These are phyloP conservation scores for Babesia ovis DNA, from an alignment of 169 alveolate species.

Conservation along the genomic window DNA sequence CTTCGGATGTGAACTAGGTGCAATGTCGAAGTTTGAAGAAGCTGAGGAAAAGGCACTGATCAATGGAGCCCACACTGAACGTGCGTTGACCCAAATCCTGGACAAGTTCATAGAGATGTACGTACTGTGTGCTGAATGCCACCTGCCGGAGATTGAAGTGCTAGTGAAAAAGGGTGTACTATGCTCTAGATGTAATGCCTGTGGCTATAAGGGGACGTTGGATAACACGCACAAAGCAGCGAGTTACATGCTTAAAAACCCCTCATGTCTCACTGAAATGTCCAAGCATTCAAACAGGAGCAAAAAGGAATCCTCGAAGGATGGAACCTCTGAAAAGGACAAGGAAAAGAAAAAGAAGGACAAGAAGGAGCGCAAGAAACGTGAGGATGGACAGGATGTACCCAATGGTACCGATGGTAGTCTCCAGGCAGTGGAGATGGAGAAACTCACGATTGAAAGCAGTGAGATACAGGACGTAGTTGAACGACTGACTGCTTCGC, in stretches of 20 bases:
- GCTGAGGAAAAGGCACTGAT: constrained; percentile 92
- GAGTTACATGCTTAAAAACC: constrained; percentile 91
- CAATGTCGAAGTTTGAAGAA: constrained; percentile 93
- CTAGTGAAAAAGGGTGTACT: constrained; percentile 87
- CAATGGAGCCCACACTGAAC: constrained; percentile 93
- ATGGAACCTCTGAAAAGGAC: constrained; percentile 32
- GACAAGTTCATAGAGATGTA: constrained; percentile 98
- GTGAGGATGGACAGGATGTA: constrained; percentile 8
- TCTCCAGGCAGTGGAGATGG: constrained; percentile 50
- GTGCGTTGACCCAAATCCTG: constrained; percentile 87
- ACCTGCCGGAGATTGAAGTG: constrained; percentile 96
- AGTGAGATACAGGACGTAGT: constrained; percentile 80
- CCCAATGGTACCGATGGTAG: constrained; percentile 39
- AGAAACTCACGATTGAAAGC: constrained; percentile 74
- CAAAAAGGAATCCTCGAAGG: constrained; percentile 23
- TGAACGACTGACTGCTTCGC: constrained; percentile 74
- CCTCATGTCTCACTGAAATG: constrained; percentile 71
- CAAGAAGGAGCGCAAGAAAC: constrained; percentile 48
- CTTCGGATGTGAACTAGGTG: constrained; percentile 94
- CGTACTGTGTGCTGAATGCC: constrained; percentile 97
- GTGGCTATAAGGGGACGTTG: constrained; percentile 93
- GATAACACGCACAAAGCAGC: constrained; percentile 96
- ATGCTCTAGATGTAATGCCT: constrained; percentile 94
- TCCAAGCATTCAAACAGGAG: constrained; percentile 13
- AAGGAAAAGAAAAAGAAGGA: constrained; percentile 52